Conservation (phyloP, 495 filamentous ascomycete genomes). For the Aspergillus cavernicola region DNA sequence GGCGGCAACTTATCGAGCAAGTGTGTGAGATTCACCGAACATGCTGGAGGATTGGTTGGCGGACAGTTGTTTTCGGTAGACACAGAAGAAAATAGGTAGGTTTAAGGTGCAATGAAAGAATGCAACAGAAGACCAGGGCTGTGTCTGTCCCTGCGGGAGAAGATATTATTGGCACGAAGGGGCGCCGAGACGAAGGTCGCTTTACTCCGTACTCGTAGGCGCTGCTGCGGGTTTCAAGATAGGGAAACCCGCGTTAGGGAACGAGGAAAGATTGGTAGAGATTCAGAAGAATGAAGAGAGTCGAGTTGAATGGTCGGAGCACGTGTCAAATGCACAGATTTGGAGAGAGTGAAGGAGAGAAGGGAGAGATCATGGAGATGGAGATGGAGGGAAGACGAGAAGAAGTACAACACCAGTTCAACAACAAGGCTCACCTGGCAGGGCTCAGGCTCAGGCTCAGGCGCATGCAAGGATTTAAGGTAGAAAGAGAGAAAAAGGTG, state of each 20-base stretch:
- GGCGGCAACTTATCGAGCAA: constrained; percentile 29
- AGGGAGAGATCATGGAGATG: constrained; percentile 6
- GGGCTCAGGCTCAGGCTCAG: not conserved
- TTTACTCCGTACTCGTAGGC: constrained; percentile 2
- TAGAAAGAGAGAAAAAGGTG: not conserved
- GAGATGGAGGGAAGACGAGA: not conserved
- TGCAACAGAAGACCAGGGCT: constrained; percentile 10
- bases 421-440: too few species aligned
- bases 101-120: constrained; percentile 11
- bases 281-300: not conserved
- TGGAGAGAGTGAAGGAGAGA: constrained; percentile 16
- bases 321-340: constrained; percentile 13
- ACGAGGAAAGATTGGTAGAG: not conserved
- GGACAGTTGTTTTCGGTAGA: constrained; percentile 1
- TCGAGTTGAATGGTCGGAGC: constrained; percentile 10
- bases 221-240: constrained; percentile 1
- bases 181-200: constrained; percentile 1
- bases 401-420: too few species aligned
- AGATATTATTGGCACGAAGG: constrained; percentile 5
- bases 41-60: constrained; percentile 23
- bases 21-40: constrained; percentile 23
- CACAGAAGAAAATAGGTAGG: not conserved
- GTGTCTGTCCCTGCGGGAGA: constrained; percentile 18
- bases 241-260: not conserved
- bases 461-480: too few species aligned